Percentiles rank a stretch among this genome's conserved stretches.
phyloP scores from a whole-genome alignment of 805 yeast species.

The Maudiozyma barnettii region DNA sequence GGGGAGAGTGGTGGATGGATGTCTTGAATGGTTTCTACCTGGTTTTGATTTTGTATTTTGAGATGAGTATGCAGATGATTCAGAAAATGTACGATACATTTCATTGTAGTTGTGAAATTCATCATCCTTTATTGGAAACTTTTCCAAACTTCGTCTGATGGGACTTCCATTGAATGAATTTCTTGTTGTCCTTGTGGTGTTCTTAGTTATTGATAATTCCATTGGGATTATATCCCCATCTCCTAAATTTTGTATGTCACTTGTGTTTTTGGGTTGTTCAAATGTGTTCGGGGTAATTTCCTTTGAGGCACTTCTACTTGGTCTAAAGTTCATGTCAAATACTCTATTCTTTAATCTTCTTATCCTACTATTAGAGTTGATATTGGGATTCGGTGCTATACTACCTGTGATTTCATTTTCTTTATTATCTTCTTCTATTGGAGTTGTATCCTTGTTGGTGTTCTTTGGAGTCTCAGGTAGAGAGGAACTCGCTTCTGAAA shows the following conservation, averaged over 20 bases:
- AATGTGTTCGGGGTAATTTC: not conserved
- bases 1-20: not conserved
- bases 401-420: not conserved
- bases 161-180: constrained; percentile 4
- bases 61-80: not conserved
- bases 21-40: not conserved
- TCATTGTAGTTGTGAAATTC: not conserved
- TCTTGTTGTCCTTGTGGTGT: not conserved
- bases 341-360: constrained; percentile 16
- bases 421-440: not conserved
- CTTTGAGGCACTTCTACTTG: constrained; percentile 3
- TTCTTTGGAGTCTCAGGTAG: not conserved
- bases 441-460: not conserved
- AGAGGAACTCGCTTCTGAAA: not conserved
- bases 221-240: not conserved
- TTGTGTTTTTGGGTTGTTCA: not conserved
- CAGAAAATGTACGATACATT: not conserved
- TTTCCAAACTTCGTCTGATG: constrained; percentile 3
- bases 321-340: constrained; percentile 17
- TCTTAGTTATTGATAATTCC: not conserved
- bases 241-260: not conserved
- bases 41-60: not conserved
- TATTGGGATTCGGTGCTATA: not conserved
- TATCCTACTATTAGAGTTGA: constrained; percentile 3
- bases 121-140: constrained; percentile 3